Evolutionary conservation across 208 protist species (phyloP).

Genomic region (Herpetomonas tarakana): DNA sequence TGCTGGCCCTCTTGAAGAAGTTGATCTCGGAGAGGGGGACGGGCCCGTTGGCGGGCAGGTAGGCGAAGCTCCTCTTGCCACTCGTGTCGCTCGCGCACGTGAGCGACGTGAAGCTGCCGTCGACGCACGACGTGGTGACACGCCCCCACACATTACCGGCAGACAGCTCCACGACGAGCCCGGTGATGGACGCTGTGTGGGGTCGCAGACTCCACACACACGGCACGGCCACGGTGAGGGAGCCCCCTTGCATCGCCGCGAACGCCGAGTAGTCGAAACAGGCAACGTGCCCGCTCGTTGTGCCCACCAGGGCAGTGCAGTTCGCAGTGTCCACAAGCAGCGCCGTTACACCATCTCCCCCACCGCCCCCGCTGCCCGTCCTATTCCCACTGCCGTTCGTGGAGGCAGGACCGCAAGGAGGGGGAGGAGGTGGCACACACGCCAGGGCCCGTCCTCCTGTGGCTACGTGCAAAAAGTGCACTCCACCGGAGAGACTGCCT

Average conservation of each 20-base stretch:
- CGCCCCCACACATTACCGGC: slow-evolving; percentile 45
- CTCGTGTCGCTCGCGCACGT: slow-evolving; percentile 16
- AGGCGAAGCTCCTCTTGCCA: neutral
- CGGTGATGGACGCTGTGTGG: slow-evolving; percentile 40
- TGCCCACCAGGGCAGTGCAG: slow-evolving; percentile 59
- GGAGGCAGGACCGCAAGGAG: too few species aligned
- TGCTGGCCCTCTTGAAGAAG: neutral
- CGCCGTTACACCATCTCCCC: slow-evolving; percentile 10
- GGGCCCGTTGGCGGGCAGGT: neutral
- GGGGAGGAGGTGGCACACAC: too few species aligned
- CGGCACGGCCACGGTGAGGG: slow-evolving; percentile 15
- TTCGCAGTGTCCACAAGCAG: slow-evolving; percentile 44
- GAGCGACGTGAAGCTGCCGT: slow-evolving; percentile 37
- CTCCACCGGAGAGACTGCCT: neutral
- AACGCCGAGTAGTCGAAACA: slow-evolving; percentile 69
- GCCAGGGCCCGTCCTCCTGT: neutral
- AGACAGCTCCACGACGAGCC: slow-evolving; percentile 47
- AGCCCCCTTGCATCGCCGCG: slow-evolving; percentile 16
- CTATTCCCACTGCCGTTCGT: too few species aligned
- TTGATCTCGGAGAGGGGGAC: neutral
- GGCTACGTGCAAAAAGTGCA: neutral
- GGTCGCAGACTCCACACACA: slow-evolving; percentile 21
- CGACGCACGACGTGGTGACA: slow-evolving; percentile 31
- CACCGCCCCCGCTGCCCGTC: too few species aligned
- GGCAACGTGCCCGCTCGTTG: slow-evolving; percentile 42